Evolutionary conservation across 768 basidiomycete species (phyloP).

Genomic region (Boletus huronensis): DNA sequence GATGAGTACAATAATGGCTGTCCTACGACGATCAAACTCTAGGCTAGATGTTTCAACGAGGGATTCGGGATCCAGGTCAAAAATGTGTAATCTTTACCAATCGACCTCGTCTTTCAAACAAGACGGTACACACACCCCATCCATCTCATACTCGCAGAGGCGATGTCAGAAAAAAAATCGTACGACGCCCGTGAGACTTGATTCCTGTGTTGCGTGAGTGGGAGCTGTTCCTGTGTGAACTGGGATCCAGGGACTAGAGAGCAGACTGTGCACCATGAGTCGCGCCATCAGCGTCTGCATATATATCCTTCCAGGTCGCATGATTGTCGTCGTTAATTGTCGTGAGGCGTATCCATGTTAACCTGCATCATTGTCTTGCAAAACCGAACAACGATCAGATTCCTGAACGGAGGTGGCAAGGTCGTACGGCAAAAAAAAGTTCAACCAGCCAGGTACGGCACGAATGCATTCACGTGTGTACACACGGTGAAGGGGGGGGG

Average conservation of each 20-base stretch:
- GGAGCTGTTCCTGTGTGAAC: constrained; percentile 1
- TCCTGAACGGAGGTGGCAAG: neutral
- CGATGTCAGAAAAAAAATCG: neutral
- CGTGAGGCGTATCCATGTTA: constrained; percentile 12
- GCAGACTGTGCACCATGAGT: neutral
- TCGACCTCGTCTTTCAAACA: neutral
- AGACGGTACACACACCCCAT: neutral
- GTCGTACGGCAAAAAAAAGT: neutral
- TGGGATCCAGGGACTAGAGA: neutral
- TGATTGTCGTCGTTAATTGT: constrained; percentile 3
- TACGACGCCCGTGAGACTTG: neutral
- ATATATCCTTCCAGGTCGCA: neutral
- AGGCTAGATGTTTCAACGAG: neutral
- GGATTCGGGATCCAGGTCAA: neutral
- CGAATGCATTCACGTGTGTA: neutral
- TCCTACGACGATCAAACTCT: neutral
- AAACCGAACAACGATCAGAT: neutral
- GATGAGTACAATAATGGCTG: neutral
- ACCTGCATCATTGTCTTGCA: neutral
- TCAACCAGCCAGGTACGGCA: neutral
- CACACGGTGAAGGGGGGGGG: neutral
- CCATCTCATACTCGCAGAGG: neutral
- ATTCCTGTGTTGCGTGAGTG: neutral
- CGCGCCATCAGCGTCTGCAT: neutral
- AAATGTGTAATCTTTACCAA: neutral